Base-by-base conservation (phyloP, 169 alveolate genomes). In the Cryptosporidium ryanae region DNA sequence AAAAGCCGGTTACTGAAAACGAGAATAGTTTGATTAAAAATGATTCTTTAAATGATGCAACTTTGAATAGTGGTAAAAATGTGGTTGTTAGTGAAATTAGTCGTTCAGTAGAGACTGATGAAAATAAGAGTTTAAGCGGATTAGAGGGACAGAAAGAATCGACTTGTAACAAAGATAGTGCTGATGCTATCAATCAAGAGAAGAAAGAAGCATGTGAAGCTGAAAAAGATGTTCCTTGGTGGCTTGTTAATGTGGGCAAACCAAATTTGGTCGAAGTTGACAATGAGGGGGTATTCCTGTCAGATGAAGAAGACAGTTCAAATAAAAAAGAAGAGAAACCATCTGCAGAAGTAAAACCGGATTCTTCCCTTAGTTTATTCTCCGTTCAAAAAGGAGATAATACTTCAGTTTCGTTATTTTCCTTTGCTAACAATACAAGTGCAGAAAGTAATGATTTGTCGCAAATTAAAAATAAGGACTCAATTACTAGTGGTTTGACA, bases 221-320 rank as follows among this genome's bases (percentile, higher is more conserved):
- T 29, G 52, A 70, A n/a, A 31, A 55, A 4, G 66, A 52, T 70
- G 87, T 76, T 38, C 87, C 87, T 15, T 76, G 87, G 87, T 76
- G 87, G 87, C 49, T 76, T 12, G 87, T 71, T 31, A 76, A 76
- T 48, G 71, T 61, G n/a, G 59, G 27, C 18, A 76, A 76, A 27
- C 87, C 87, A 1, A 76, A 76, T 18, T 44, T 76, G 52, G 87
- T 76, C n/a, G 87, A 55, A 13, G 64, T 76, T 2, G 87, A 76
- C 7, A 61, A 76, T 43, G 87, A 76, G 2, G 64, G 71, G 21
- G 87, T 76, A 10, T 76, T 76, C 27, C 15, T 61, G 44, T 44
- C 87, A 1, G 87, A 76, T 59, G 83, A 68, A 49, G 83, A 68
- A 23, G 50, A 23, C 18, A 65, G 50, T 2, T 1, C 52, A n/a